Percentiles rank a stretch among this genome's conserved stretches.
Conservation (phyloP, 495 filamentous ascomycete species). For the Penicillium silybi region DNA sequence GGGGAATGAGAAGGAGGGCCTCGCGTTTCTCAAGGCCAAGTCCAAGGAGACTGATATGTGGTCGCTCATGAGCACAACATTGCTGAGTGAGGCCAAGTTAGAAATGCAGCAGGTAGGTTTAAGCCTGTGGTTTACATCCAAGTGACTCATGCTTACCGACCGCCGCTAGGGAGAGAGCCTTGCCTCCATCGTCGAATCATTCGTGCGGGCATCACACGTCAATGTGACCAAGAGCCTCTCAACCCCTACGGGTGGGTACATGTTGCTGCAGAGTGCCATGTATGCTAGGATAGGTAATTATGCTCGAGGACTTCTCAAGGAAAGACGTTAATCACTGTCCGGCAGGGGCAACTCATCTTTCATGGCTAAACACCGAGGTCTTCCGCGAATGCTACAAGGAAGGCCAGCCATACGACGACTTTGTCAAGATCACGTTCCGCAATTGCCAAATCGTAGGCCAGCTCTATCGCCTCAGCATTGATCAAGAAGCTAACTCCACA, state of each 20-base stretch:
- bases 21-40: conserved; percentile 81
- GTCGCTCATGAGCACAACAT: conserved; percentile 76
- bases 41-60: conserved; percentile 87
- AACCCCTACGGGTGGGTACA: conserved; percentile 67
- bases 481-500: conserved; percentile 13
- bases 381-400: conserved; percentile 70
- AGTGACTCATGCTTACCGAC: conserved; percentile 7
- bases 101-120: conserved; percentile 56
- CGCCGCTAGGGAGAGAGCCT: conserved; percentile 68
- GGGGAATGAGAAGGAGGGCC: conserved; percentile 73
- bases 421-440: conserved; percentile 62
- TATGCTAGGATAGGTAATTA: conserved; percentile 73
- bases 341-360: conserved; percentile 55
- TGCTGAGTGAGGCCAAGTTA: conserved; percentile 83
- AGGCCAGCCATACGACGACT: conserved; percentile 69
- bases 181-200: conserved; percentile 68
- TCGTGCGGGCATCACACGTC: conserved; percentile 77
- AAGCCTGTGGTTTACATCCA: background rate
- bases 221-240: conserved; percentile 72
- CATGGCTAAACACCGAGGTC: conserved; percentile 65
- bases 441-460: conserved; percentile 51
- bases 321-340: conserved; percentile 16
- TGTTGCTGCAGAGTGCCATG: conserved; percentile 64
- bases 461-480: background rate
- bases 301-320: background rate